These are phyloP conservation scores for Priceomyces medius DNA, from an alignment of 805 yeast genomes.

Conservation along the genomic window DNA sequence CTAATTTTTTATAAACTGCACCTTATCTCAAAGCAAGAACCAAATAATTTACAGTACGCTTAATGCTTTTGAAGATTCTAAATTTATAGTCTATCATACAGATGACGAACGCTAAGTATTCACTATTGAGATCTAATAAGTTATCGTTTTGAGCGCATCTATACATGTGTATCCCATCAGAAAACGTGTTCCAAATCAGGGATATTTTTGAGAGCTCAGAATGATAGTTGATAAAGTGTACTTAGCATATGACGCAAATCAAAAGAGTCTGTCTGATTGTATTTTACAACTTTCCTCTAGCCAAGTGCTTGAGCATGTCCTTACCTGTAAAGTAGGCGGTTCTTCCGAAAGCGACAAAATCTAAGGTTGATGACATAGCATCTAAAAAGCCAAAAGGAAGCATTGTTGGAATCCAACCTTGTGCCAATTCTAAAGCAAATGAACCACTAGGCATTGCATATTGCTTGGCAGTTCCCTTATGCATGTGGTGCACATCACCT, in stretches of 20 bases:
- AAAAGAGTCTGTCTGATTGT: no score
- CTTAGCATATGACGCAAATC: no score
- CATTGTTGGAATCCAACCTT: constrained; percentile 99
- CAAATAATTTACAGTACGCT: no score
- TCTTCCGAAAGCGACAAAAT: constrained; percentile 61
- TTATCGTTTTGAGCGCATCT: neutral
- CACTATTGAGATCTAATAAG: no score
- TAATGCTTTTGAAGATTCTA: no score
- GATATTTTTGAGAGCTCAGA: no score
- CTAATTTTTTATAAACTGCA: neutral
- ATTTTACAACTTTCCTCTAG: constrained; percentile 67
- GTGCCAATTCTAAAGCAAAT: constrained; percentile 93
- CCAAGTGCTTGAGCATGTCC: constrained; percentile 71
- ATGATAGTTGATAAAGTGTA: no score
- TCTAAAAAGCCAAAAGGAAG: constrained; percentile 92
- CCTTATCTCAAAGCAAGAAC: neutral
- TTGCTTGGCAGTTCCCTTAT: constrained; percentile 75
- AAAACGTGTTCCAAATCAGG: no score
- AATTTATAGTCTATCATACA: no score
- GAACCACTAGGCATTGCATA: constrained; percentile 80
- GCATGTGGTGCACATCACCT: constrained; percentile 82
- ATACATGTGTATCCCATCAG: neutral
- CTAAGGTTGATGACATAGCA: constrained; percentile 76
- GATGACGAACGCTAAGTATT: no score
- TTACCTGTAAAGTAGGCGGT: constrained; percentile 75